Evolutionary conservation across 176 grass and related monocot genomes (phyloP), one percentile per base, ranked within the genome.

Genomic region (Secale cereale): DNA sequence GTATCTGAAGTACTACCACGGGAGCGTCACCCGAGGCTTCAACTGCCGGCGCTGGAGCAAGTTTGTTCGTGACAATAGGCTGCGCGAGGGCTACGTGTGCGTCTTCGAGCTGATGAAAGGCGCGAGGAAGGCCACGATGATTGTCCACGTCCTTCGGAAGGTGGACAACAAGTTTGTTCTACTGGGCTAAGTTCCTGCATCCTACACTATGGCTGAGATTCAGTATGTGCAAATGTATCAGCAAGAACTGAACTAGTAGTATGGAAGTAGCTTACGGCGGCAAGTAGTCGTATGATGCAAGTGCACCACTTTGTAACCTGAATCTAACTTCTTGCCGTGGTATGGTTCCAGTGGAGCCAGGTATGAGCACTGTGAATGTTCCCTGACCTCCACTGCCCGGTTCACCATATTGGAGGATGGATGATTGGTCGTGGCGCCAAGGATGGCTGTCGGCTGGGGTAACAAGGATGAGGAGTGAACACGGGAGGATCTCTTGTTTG

Each of bases 31-130:
- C 75, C 61, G 60, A 11, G 29, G 36, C 22, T 22, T 94, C 71
- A 8, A 52, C 48, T 15, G 32, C 12, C 12, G 41, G 31, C 70
- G 74, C 6, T 89, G 88, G 88, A 30, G 22, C 78, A 69, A 74
- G 19, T 87, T 91, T 67, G 70, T 86, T 5, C 8, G 6, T 1
- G 77, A 81, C 13, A 85, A 85, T 27, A 45, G 74, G 30, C 74
- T 91, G 22, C 29, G 46, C 14, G 71, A 81, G 20, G 87, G 74
- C 5, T 15, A 87, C 22, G 9, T 87, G 32, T 89, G 92, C 2
- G 0, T 78, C 32, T 89, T 89, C 12, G 83, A 94, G 64, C 54
- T 94, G 68, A 82, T 78, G 54, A 91, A 73, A 77, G 28, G 50
- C 3, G 4, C 64, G 1, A 60, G 19, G 70, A 89, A 29, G 82